Conservation (phyloP, 148 eudicot genomes). For the Rhododendron simsii region DNA sequence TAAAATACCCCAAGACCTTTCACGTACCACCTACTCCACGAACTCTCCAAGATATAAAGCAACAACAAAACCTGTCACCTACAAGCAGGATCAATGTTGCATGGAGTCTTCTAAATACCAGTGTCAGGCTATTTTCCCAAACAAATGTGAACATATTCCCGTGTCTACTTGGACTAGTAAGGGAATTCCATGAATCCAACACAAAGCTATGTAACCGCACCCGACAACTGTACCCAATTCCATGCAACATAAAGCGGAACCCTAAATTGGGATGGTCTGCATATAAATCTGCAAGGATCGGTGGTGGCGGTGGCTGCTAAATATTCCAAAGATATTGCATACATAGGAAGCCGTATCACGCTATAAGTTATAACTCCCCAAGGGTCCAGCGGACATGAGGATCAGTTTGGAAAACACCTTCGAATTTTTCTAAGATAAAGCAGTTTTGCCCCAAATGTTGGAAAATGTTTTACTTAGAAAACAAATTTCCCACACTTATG, state of each 20-base stretch:
- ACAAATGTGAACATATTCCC: not conserved
- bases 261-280: not conserved
- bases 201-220: not conserved
- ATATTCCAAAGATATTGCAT: not conserved
- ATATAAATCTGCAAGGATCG: not conserved
- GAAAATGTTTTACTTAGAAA: not conserved
- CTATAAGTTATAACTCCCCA: not conserved
- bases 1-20: not conserved
- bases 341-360: not conserved
- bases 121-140: not conserved
- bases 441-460: not conserved
- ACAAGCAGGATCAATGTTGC: not conserved
- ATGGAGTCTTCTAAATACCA: not conserved
- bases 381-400: not conserved
- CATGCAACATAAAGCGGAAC: not conserved
- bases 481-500: not conserved
- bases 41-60: not conserved
- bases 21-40: not conserved
- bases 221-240: not conserved
- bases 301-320: not conserved
- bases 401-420: not conserved
- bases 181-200: not conserved
- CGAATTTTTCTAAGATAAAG: not conserved
- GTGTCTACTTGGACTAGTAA: not conserved
- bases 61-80: not conserved